Percentiles rank a stretch among this genome's conserved stretches.
phyloP scores from a whole-genome alignment of 75 land plant species.

The Sequoiadendron giganteum region DNA sequence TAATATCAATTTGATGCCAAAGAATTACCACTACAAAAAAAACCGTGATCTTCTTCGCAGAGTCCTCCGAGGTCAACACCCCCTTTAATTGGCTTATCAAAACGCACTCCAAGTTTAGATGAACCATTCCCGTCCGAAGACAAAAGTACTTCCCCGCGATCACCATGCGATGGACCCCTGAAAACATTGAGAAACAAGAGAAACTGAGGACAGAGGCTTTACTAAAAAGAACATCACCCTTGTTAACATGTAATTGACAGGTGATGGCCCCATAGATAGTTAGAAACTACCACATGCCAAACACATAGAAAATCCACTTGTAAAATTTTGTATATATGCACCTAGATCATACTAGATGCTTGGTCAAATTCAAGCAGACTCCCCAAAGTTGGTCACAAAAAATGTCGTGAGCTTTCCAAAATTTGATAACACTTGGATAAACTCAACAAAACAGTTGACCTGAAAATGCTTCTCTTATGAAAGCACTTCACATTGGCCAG shows the following conservation, averaged over 20 bases:
- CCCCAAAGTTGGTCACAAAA: not conserved
- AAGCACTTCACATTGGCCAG: not conserved
- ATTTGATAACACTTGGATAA: not conserved
- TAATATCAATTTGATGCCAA: not conserved
- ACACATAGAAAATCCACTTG: not conserved
- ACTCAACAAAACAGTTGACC: no score
- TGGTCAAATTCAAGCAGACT: not conserved
- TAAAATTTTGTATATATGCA: not conserved
- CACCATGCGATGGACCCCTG: slow-evolving; percentile 67
- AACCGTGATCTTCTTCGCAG: slow-evolving; percentile 76
- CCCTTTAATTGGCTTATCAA: slow-evolving; percentile 64
- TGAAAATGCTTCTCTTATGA: no score
- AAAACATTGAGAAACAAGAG: not conserved
- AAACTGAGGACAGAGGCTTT: not conserved
- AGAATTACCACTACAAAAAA: slow-evolving; percentile 56
- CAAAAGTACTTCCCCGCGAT: slow-evolving; percentile 59
- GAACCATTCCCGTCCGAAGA: slow-evolving; percentile 62
- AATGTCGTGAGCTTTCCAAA: not conserved
- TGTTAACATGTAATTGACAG: not conserved
- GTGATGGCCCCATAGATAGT: not conserved
- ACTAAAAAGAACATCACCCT: not conserved
- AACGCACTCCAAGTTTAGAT: slow-evolving; percentile 76
- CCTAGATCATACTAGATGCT: not conserved
- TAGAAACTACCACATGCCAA: not conserved
- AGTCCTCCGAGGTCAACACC: slow-evolving; percentile 71